Evolutionary conservation across 2,329 filamentous ascomycete genomes (phyloP), one percentile per base, ranked within the genome.

Genomic region (Lachnellula suecica): DNA sequence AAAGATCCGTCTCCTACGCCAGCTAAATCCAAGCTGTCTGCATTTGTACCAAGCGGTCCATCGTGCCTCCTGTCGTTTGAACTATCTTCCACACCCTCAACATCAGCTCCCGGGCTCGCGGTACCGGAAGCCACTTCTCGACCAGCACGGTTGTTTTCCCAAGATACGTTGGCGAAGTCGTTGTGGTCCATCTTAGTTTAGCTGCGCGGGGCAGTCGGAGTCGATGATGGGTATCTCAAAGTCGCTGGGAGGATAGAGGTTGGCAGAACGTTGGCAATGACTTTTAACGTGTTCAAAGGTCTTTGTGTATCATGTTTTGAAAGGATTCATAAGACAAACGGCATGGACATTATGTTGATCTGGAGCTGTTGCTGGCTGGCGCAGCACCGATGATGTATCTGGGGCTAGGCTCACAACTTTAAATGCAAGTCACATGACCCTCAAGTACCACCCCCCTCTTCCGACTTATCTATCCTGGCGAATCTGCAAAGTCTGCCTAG

Each of bases 101-200:
- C 68, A 24, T 72, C 71, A 17, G 66, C 66, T 61, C 74, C 72
- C 7, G 71, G 72, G 27, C 70, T 72, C 7, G 70, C 67, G 5
- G 71, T 71, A 15, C 70, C 70, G 10, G 73, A 70, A 37, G 71
- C 69, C 8, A 69, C 71, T 7, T 63, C 68, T 53, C 75, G 72
- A 52, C 75, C 75, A 41, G 81, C 78, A 53, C 87, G 84, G 68
- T 83, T 85, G 40, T 56, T 60, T 61, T 82, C 78, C 90, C 90
- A 95, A 53, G 87, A 87, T 57, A 93, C 84, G 68, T 83, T 89
- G 67, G 90, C 88, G 71, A 94, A 94, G 72, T 88, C 87, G 71
- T 89, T 87, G 65, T 66, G 58, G 44, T 68, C 61, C 66, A 69
- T 69, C 25, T 47, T 44, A 37, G 44, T 42, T 44, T 34, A 44